Evolutionary conservation across 768 basidiomycete genomes (phyloP), one percentile per base, ranked within the genome.

Genomic region (Russula dissimulans): DNA sequence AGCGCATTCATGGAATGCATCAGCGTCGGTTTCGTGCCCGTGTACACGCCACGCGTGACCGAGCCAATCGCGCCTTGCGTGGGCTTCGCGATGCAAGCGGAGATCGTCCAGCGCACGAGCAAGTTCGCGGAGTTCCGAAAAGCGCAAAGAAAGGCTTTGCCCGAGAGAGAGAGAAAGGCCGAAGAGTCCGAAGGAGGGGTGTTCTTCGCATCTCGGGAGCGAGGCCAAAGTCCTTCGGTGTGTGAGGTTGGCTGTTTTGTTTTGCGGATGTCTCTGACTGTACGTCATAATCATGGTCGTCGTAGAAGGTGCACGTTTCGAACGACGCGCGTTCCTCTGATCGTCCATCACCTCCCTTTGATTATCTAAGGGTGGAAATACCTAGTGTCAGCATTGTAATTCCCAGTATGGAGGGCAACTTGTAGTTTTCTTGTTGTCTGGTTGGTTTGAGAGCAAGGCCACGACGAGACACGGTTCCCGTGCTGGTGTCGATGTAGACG

Each of bases 361-460:
- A 64, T 38, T 64, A 64, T 15, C 52, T 64, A 14, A 55, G 57
- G 31, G 61, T 64, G 31, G 61, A 64, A 7, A 64, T 64, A 58
- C 63, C 63, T 22, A 26, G 34, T 29, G 46, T 57, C 43, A 63
- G 56, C 17, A 62, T 64, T 34, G 18, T 53, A 53, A 11, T 64
- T 18, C 42, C 48, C 1, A 51, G 52, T 36, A 32, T 43, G 11
- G 50, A 50, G 50, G 29, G 39, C 50, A 43, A 36, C 9, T 50
- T 39, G 22, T 61, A 52, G 50, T 51, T 9, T 50, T 15, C 5
- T 32, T 14, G 15, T 18, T 15, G 29, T 45, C 10, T 41, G 3
- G 12, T 5, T 31, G 39, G 22, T 44, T 38, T 57, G 15, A 41
- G 9, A 15, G 15, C 5, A n/a, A n/a, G n/a, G n/a, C n/a, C n/a